phyloP scores from a whole-genome alignment of 192 early-diverging fungal species.

The Coemansia pectinata region DNA sequence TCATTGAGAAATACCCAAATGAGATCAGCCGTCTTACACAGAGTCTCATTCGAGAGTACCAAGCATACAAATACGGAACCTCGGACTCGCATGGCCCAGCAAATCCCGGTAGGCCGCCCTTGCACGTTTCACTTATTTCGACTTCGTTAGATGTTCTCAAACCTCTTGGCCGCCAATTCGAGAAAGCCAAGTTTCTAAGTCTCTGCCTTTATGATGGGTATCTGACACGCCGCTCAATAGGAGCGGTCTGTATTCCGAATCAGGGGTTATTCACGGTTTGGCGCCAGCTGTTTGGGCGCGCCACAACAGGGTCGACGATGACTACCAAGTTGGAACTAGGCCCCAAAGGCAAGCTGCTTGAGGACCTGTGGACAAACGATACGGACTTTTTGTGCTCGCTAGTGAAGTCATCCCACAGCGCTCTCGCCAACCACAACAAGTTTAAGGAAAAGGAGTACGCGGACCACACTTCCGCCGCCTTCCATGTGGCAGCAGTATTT shows the following conservation, averaged over 20 bases:
- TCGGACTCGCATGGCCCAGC: not conserved
- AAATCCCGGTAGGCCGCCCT: not conserved
- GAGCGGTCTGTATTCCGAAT: slow-evolving; percentile 28
- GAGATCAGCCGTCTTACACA: not conserved
- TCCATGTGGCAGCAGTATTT: slow-evolving; percentile 20
- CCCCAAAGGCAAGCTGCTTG: slow-evolving; percentile 15
- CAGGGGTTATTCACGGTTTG: slow-evolving; percentile 22
- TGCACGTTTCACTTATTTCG: not conserved
- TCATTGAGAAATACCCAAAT: not conserved
- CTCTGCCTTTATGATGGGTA: slow-evolving; percentile 26
- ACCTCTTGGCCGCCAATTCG: slow-evolving; percentile 14
- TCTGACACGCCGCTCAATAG: slow-evolving; percentile 3
- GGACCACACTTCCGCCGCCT: slow-evolving; percentile 28
- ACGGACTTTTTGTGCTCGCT: slow-evolving; percentile 19
- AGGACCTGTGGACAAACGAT: slow-evolving; percentile 19
- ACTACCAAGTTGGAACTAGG: slow-evolving; percentile 7
- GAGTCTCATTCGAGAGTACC: not conserved
- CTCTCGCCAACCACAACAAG: slow-evolving; percentile 34
- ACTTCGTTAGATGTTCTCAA: slow-evolving; percentile 8
- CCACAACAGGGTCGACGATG: slow-evolving; percentile 12
- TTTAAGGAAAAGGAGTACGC: slow-evolving; percentile 35
- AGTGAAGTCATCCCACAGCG: slow-evolving; percentile 20
- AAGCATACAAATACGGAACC: not conserved
- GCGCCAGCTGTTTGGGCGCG: slow-evolving; percentile 12
- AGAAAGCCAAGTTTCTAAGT: slow-evolving; percentile 14